Evolutionary conservation across 805 yeast genomes (phyloP), one percentile per base, ranked within the genome.

Genomic region (Saturnispora zaruensis): DNA sequence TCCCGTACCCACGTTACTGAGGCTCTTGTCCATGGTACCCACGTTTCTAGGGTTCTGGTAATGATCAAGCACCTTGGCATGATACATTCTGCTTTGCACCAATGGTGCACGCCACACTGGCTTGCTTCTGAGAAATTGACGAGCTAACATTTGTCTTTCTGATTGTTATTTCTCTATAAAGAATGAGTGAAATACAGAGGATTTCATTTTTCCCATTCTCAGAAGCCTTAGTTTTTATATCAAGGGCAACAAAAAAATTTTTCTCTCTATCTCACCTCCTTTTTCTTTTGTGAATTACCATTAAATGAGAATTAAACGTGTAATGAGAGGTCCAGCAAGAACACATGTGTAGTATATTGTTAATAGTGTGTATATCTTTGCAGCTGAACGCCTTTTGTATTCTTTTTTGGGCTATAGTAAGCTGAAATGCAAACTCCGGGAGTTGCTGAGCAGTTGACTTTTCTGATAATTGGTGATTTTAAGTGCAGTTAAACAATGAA

Each of bases 1-100:
- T 1, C 99, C 99, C 1, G 98, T 93, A 41, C 99, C 99, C 11
- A 93, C 97, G 57, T 81, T 78, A 16, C 70, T 62, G 52, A 79
- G 77, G 49, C 74, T 75, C 69, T 90, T 89, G 69, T 90, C 88
- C 67, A 93, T 71, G 5, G 96, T 78, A 16, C 99, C 99, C 25
- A 93, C 98, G 64, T 93, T 93, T 68, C 99, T 79, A 53, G 99
- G 99, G 71, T 91, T 90, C 62, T 87, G 82, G 69, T 93, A 93
- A 66, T 93, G 99, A 65, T 93, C 98, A 59, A 91, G 83, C 48
- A 91, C 97, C 66, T 88, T 89, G 54, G 88, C 89, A 63, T 90
- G 97, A 64, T 91, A 91, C n/a, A 65, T 58, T 13, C 58, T 52
- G 24, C 9, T 26, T 30, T 37, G 40, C 25, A 23, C n/a, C 9